Conservation (phyloP, 2,329 filamentous ascomycete species). For the Pyricularia sp. region DNA sequence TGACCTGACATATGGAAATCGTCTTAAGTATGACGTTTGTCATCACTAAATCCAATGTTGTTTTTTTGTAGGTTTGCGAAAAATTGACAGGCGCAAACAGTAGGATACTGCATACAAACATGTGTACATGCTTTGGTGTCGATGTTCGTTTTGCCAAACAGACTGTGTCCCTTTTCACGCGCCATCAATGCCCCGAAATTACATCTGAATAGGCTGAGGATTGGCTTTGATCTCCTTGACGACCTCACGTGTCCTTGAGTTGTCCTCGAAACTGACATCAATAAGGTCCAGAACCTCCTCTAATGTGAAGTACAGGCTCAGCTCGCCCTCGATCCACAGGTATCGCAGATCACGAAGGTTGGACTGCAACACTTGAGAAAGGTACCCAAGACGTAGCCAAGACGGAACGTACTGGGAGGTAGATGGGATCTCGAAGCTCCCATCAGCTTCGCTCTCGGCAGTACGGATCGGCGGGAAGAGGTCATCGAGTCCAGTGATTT, state of each 20-base stretch:
- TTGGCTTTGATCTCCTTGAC: slow-evolving; percentile 47
- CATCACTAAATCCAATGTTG: background rate
- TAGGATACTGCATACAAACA: background rate
- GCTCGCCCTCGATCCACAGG: slow-evolving; percentile 56
- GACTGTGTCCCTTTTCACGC: background rate
- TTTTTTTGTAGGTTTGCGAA: background rate
- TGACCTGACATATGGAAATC: background rate
- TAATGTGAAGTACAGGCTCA: slow-evolving; percentile 52
- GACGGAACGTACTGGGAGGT: slow-evolving; percentile 52
- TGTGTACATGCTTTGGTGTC: background rate
- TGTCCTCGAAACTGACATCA: slow-evolving; percentile 55
- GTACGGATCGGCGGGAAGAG: slow-evolving; percentile 41
- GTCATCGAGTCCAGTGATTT: slow-evolving; percentile 48
- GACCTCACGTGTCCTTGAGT: slow-evolving; percentile 46
- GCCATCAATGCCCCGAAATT: background rate
- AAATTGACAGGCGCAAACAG: background rate
- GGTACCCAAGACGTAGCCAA: slow-evolving; percentile 56
- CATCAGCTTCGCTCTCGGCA: slow-evolving; percentile 8
- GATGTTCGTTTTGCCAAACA: background rate
- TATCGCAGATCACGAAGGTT: slow-evolving; percentile 55
- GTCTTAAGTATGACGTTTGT: background rate
- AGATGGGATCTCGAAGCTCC: slow-evolving; percentile 34
- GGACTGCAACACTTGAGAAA: slow-evolving; percentile 56
- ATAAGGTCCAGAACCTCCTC: slow-evolving; percentile 55
- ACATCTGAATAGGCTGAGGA: slow-evolving; percentile 27